phyloP scores from a whole-genome alignment of 345 rosid species.

The Arabidopsis suecica region DNA sequence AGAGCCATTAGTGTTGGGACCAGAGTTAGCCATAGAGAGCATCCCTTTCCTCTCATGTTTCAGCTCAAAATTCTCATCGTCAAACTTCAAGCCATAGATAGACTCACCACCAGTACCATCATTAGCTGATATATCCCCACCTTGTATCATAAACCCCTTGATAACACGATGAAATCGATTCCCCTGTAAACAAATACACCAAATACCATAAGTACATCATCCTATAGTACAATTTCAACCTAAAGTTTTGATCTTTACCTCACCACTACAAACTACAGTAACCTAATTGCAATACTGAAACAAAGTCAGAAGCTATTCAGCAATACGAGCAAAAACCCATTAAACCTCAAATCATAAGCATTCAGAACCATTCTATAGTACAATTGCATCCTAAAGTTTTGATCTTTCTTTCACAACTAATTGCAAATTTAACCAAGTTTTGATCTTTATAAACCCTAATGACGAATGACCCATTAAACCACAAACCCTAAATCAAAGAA shows the following conservation, averaged over 20 bases:
- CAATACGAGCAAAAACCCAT: background rate
- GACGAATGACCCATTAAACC: background rate
- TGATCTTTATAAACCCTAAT: background rate
- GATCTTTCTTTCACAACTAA: background rate
- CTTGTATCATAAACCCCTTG: slow-evolving; percentile 91
- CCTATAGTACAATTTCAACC: background rate
- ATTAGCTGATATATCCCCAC: slow-evolving; percentile 92
- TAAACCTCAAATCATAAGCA: background rate
- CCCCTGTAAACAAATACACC: slow-evolving; percentile 59
- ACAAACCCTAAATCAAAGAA: slow-evolving; percentile 33
- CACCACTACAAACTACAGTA: background rate
- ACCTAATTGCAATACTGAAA: background rate
- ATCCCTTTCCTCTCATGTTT: slow-evolving; percentile 98
- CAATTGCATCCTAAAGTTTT: slow-evolving; percentile 1
- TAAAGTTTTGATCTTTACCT: background rate
- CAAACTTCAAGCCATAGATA: slow-evolving; percentile 84
- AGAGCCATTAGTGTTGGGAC: slow-evolving; percentile 90
- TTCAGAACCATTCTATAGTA: background rate
- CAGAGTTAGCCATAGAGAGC: slow-evolving; percentile 92
- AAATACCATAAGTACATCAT: background rate
- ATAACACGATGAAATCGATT: slow-evolving; percentile 78
- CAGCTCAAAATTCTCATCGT: slow-evolving; percentile 84
- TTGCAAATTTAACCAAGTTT: background rate
- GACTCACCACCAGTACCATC: slow-evolving; percentile 98
- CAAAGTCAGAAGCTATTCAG: background rate